Percentiles rank a stretch among this genome's conserved stretches.
Evolutionary conservation across 768 basidiomycete genomes (phyloP).

Genomic region (Boletus huronensis): DNA sequence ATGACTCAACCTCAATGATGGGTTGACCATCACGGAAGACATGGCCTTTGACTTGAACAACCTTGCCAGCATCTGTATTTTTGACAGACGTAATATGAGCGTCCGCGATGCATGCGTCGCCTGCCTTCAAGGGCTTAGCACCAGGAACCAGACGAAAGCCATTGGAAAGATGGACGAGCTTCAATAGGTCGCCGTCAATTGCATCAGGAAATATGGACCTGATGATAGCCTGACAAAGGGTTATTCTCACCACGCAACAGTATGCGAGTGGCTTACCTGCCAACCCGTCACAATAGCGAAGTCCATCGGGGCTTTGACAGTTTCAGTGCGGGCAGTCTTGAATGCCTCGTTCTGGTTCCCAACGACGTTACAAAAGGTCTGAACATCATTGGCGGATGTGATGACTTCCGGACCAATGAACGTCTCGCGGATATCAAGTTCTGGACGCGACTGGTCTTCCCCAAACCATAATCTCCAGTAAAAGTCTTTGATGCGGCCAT

Average conservation of each 20-base stretch:
- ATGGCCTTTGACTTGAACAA: constrained; percentile 83
- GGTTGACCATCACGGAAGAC: constrained; percentile 74
- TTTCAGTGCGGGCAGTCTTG: constrained; percentile 66
- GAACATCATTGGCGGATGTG: constrained; percentile 72
- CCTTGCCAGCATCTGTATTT: constrained; percentile 90
- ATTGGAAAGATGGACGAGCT: constrained; percentile 95
- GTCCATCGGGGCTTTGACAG: constrained; percentile 92
- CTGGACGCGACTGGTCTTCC: constrained; percentile 70
- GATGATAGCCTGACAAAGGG: constrained; percentile 85
- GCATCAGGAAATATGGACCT: constrained; percentile 90
- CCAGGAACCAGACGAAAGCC: constrained; percentile 89
- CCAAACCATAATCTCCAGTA: constrained; percentile 99
- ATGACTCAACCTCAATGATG: constrained; percentile 89
- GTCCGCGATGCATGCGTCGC: constrained; percentile 87
- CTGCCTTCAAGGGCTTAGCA: constrained; percentile 70
- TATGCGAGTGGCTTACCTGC: constrained; percentile 62
- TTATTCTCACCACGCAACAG: constrained; percentile 1
- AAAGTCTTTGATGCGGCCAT: constrained; percentile 90
- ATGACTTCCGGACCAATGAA: constrained; percentile 86
- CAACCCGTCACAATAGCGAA: constrained; percentile 98
- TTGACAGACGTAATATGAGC: constrained; percentile 86
- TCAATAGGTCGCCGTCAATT: constrained; percentile 92
- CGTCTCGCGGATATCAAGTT: constrained; percentile 75
- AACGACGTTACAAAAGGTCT: constrained; percentile 88
- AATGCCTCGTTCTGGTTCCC: constrained; percentile 92